Base-by-base conservation (phyloP, 176 grass and related monocot genomes). In the Tillandsia fasciculata region DNA sequence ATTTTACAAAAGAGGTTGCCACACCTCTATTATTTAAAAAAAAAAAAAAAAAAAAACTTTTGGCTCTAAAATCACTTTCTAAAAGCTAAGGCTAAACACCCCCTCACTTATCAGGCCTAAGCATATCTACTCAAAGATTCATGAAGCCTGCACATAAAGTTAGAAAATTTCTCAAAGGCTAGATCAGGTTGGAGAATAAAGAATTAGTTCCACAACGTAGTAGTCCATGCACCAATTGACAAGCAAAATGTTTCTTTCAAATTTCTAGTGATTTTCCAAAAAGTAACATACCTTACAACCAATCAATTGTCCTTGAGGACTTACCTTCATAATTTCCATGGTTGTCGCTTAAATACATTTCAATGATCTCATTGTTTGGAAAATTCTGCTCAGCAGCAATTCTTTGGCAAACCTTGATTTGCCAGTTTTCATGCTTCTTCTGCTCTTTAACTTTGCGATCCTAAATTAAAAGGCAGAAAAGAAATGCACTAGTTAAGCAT, bases 341-440 rank as follows among this genome's bases (percentile, higher is more conserved):
- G 69, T 79, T 77, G 51, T 84, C 74, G 67, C 52, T 82, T 78
- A 99, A 71, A 87, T 90, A 99, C 72, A 99, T 78, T 72, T 72
- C 76, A 79, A 93, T 99, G 69, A 93, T 93, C 53, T 92, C 87
- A 76, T 78, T 77, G 65, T 99, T 99, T 27, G 89, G 94, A 78
- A 93, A 99, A 42, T 87, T 93, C 59, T 81, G 72, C 87, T 84
- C 77, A 52, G 80, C 79, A 65, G 89, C 77, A 77, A 99, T 86
- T 76, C 78, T 90, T 80, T 86, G 85, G 80, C 74, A 93, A 51
- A 90, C 70, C 77, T 90, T 93, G 49, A 87, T 85, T 83, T 85
- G 74, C 94, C 89, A 99, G 70, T 80, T 99, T 87, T 93, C 89
- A 75, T 75, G 77, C 64, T 18, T 83, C 50, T 53, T 85, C 70